These are phyloP conservation scores for Ulvella scutata DNA, from an alignment of 139 green algal species.

Conservation along the genomic window DNA sequence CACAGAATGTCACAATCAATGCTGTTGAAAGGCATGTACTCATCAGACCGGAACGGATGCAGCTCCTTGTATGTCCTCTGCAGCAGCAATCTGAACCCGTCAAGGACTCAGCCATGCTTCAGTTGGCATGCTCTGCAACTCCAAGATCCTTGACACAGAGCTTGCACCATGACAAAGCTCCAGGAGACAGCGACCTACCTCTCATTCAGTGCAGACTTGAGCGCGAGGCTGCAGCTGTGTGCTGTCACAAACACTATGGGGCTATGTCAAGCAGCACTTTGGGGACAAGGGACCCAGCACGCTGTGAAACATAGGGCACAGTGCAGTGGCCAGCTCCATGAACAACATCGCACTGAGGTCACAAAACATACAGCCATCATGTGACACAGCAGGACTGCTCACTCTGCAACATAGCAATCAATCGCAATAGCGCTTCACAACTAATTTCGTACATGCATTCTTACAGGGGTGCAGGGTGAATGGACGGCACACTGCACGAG, in stretches of 20 bases:
- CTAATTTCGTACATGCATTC: not conserved
- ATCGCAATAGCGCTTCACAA: not conserved
- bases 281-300: too few relatives aligned
- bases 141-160: too few relatives aligned
- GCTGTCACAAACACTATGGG: too few relatives aligned
- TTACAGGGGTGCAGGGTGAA: not conserved
- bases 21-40: not conserved
- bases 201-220: not conserved
- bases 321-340: too few relatives aligned
- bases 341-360: too few relatives aligned
- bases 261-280: too few relatives aligned
- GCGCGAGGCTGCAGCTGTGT: not conserved
- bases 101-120: not conserved
- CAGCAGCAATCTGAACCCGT: not conserved
- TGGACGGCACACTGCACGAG: not conserved
- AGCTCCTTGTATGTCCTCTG: not conserved
- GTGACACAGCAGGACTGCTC: too few relatives aligned
- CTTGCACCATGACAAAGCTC: not conserved
- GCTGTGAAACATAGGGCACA: too few relatives aligned
- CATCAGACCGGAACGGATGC: not conserved
- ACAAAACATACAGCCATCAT: too few relatives aligned
- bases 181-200: not conserved
- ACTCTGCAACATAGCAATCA: too few relatives aligned
- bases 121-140: not conserved
- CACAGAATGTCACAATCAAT: not conserved